Conservation (phyloP, 1,139 yeast species). For the Taiozyma sp. region DNA sequence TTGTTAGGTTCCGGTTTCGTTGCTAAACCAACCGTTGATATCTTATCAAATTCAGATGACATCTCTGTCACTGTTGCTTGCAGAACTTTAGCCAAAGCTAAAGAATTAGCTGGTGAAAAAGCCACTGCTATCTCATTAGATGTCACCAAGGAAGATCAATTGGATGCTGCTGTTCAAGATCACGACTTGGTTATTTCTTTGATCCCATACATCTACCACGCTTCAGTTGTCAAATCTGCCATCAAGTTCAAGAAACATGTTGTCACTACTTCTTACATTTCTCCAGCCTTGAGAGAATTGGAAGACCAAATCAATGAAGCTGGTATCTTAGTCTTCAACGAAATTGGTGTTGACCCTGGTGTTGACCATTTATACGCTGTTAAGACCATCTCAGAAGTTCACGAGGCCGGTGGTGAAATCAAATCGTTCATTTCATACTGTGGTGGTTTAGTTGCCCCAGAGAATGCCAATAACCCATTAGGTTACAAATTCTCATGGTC, state of each 20-base stretch:
- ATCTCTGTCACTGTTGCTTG: slow-evolving; percentile 94
- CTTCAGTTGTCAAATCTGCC: slow-evolving; percentile 88
- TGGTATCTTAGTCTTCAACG: slow-evolving; percentile 88
- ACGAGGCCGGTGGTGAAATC: slow-evolving; percentile 85
- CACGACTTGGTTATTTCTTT: slow-evolving; percentile 86
- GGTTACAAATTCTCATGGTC: slow-evolving; percentile 99
- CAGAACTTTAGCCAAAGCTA: slow-evolving; percentile 84
- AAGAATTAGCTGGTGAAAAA: slow-evolving; percentile 76
- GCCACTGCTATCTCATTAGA: slow-evolving; percentile 87
- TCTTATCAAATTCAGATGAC: slow-evolving; percentile 71
- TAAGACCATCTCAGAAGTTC: slow-evolving; percentile 97
- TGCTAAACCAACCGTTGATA: slow-evolving; percentile 97
- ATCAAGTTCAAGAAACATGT: slow-evolving; percentile 88
- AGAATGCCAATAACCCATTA: slow-evolving; percentile 93
- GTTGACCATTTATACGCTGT: slow-evolving; percentile 97
- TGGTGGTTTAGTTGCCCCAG: slow-evolving; percentile 99
- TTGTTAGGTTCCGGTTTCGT: slow-evolving; percentile 97
- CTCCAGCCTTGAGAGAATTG: slow-evolving; percentile 82
- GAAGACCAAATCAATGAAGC: slow-evolving; percentile 79
- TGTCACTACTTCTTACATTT: slow-evolving; percentile 93
- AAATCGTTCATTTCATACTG: slow-evolving; percentile 93
- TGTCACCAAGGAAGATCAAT: slow-evolving; percentile 71
- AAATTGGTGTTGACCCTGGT: slow-evolving; percentile 97
- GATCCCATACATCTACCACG: slow-evolving; percentile 95
- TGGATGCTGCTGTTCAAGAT: slow-evolving; percentile 73